Base-by-base conservation (phyloP, 140 eudicot genomes). In the Oenanthe javanica region DNA sequence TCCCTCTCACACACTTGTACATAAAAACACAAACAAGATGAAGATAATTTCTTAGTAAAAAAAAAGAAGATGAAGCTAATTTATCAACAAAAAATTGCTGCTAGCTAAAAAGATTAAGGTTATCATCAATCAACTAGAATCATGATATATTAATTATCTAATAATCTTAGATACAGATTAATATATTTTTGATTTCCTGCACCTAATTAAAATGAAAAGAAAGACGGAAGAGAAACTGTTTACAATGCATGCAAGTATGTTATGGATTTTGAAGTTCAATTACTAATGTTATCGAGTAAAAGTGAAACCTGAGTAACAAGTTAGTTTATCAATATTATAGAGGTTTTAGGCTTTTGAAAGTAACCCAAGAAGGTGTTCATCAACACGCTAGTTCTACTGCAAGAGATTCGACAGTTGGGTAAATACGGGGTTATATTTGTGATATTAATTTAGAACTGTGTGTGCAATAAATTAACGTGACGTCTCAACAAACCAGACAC, bases 401-500 rank as follows among this genome's bases (percentile, higher is more conserved):
- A 31, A 31, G 31, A 31, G 31, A 31, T 31, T 31, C 31, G 31
- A 31, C 31, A 31, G 31, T 31, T 31, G 31, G 31, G 31, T 31
- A 31, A 31, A 31, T 31, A 31, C 5, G 2, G 5, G 27, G 10
- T 19, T 57, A 14, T 57, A 16, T 15, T 3, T 16, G 6, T 19
- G 23, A 18, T 5, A 14, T 6, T 57, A 4, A 57, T 19, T 19
- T 31, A 31, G 31, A 31, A 31, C 31, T 31, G 31, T 31, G 31
- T 31, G 31, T 9, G 48, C 77, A 19, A 73, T 73, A 45, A 43
- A 46, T 73, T 36, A 74, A 46, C 78, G 46, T 9, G 49, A 72
- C 25, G 52, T 42, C 77, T 48, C 77, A 72, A 72, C 50, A 72
- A 72, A 71, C 49, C 25, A 71, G 42, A 71, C 51, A 43, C 51